These are phyloP conservation scores for Lipomyces sp. DNA, from an alignment of 805 yeast species.

Conservation along the genomic window DNA sequence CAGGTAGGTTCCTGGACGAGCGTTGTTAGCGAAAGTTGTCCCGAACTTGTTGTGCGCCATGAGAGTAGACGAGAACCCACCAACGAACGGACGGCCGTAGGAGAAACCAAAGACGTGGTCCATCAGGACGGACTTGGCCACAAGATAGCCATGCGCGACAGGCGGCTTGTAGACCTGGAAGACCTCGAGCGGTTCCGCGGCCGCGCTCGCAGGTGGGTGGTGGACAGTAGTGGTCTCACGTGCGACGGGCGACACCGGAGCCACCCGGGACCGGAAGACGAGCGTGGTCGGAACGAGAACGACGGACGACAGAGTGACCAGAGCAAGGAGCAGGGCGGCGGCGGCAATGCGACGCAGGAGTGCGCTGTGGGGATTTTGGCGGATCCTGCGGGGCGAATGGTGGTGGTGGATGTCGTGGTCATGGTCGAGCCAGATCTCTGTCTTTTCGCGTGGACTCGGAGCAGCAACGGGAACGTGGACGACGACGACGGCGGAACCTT, in stretches of 20 bases:
- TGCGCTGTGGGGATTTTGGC: too few relatives aligned
- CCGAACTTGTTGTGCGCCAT: background rate
- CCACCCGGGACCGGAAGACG: background rate
- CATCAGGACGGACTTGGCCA: constrained; percentile 26
- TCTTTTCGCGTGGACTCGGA: too few relatives aligned
- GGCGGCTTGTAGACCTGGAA: constrained; percentile 31
- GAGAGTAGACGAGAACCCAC: background rate
- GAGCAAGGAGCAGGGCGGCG: background rate
- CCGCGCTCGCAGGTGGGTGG: background rate
- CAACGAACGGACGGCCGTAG: constrained; percentile 37
- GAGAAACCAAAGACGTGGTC: constrained; percentile 38
- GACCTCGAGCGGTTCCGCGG: constrained; percentile 18
- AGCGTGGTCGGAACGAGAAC: constrained; percentile 8
- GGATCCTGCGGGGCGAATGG: too few relatives aligned
- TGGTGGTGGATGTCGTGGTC: too few relatives aligned
- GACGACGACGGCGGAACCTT: background rate
- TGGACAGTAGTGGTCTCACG: background rate
- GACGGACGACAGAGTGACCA: background rate
- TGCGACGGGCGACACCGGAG: background rate
- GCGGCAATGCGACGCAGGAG: background rate
- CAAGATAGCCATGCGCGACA: constrained; percentile 17
- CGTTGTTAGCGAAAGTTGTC: too few relatives aligned
- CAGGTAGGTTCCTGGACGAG: constrained; percentile 32
- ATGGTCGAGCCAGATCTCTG: too few relatives aligned
- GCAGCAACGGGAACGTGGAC: background rate